phyloP scores from a whole-genome alignment of 2,329 filamentous ascomycete species.

The Fusarium tricinctum region DNA sequence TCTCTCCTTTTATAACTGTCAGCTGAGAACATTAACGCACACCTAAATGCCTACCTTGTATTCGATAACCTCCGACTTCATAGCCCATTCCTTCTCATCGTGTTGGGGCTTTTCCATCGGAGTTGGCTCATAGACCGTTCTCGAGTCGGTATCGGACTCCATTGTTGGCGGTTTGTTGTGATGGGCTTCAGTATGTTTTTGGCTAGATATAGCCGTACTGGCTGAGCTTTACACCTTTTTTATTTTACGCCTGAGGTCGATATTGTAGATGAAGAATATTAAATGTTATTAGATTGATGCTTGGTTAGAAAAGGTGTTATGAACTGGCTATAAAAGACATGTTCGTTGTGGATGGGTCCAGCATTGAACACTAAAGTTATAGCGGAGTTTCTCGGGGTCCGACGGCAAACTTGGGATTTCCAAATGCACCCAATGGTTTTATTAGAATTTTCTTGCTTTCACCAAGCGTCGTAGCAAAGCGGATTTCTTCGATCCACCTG shows the following conservation, averaged over 20 bases:
- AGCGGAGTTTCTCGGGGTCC: constrained; percentile 24
- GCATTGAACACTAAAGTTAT: neutral
- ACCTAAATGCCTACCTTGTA: constrained; percentile 28
- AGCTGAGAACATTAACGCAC: too few relatives aligned
- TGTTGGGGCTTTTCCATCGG: constrained; percentile 18
- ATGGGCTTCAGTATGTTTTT: constrained; percentile 10
- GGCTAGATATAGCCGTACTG: constrained; percentile 24
- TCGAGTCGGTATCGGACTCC: constrained; percentile 49
- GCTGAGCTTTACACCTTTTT: neutral
- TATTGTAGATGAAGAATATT: neutral
- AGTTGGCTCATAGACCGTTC: constrained; percentile 44
- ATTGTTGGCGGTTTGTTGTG: constrained; percentile 39
- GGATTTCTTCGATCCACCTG: constrained; percentile 8
- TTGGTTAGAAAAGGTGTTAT: neutral
- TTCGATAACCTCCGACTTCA: constrained; percentile 64
- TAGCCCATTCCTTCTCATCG: constrained; percentile 57
- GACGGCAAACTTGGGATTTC: neutral
- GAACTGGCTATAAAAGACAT: constrained; percentile 7
- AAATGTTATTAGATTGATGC: neutral
- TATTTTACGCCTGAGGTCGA: too few relatives aligned
- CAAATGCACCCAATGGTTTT: constrained; percentile 1
- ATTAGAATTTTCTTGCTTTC: neutral
- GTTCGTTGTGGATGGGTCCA: too few relatives aligned
- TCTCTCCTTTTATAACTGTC: constrained; percentile 51
- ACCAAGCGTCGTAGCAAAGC: constrained; percentile 6